A percentile compares a stretch with the other conserved stretches of the same genome.
Conservation (phyloP, 495 filamentous ascomycete genomes). For the Trypethelium eluteriae region DNA sequence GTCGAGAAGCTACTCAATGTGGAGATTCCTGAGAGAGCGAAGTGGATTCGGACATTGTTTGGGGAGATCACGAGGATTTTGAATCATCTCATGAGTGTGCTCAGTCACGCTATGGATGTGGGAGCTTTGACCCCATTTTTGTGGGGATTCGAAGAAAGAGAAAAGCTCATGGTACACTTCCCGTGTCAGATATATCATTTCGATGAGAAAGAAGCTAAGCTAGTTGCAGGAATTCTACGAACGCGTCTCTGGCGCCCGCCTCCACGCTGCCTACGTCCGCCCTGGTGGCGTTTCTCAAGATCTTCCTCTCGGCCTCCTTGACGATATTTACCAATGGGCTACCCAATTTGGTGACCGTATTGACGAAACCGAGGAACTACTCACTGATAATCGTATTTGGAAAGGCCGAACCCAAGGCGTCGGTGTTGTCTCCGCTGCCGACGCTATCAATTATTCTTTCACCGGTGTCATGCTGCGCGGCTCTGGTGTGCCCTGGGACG, state of each 20-base stretch:
- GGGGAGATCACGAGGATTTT: slow-evolving; percentile 90
- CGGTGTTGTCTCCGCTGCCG: slow-evolving; percentile 82
- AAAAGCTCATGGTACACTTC: slow-evolving; percentile 86
- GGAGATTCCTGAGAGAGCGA: slow-evolving; percentile 90
- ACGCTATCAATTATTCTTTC: slow-evolving; percentile 93
- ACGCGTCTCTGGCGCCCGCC: slow-evolving; percentile 93
- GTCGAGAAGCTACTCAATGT: slow-evolving; percentile 98
- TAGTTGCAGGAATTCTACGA: slow-evolving; percentile 92
- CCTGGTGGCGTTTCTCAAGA: slow-evolving; percentile 96
- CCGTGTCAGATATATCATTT: not conserved
- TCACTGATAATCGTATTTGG: slow-evolving; percentile 99
- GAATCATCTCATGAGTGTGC: slow-evolving; percentile 97
- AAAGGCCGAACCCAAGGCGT: slow-evolving; percentile 83
- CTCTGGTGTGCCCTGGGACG: slow-evolving; percentile 94
- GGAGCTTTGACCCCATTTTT: slow-evolving; percentile 96
- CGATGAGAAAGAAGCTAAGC: not conserved
- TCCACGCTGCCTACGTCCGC: slow-evolving; percentile 96
- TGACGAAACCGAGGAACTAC: slow-evolving; percentile 96
- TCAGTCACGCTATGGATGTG: slow-evolving; percentile 99
- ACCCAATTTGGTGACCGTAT: slow-evolving; percentile 99
- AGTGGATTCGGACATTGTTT: slow-evolving; percentile 95
- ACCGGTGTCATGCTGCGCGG: slow-evolving; percentile 96
- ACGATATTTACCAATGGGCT: slow-evolving; percentile 99
- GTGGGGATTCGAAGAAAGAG: slow-evolving; percentile 99
- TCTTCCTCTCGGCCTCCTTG: slow-evolving; percentile 85